Evolutionary conservation across 116 monocot genomes (phyloP).

Genomic region (Iris pallida): DNA sequence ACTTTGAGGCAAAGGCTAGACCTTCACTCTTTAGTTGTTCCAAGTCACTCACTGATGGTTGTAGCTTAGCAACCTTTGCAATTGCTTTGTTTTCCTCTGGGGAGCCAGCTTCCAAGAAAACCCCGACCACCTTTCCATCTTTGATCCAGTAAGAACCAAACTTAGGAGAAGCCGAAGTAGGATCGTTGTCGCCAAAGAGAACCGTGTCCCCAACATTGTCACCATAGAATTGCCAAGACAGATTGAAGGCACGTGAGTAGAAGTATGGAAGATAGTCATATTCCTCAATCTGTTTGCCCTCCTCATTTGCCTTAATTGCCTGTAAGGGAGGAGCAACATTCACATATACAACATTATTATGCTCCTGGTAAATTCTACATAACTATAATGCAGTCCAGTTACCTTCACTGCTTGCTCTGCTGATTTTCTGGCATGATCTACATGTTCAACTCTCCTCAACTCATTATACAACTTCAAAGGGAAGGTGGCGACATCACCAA

Average conservation of each 20-base stretch:
- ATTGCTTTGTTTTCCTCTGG: constrained; percentile 89
- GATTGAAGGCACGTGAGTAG: constrained; percentile 76
- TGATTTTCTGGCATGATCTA: constrained; percentile 79
- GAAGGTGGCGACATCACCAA: constrained; percentile 73
- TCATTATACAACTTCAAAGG: constrained; percentile 74
- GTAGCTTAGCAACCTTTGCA: constrained; percentile 66
- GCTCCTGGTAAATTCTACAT: background rate
- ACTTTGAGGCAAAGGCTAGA: constrained; percentile 62
- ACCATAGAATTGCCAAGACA: constrained; percentile 94
- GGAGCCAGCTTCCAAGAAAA: constrained; percentile 69
- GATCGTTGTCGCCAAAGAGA: constrained; percentile 73
- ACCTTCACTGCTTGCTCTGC: constrained; percentile 84
- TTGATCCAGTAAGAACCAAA: constrained; percentile 89
- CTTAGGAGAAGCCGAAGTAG: constrained; percentile 66
- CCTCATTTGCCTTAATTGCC: constrained; percentile 81
- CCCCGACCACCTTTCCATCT: constrained; percentile 71
- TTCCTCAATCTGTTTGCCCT: constrained; percentile 43
- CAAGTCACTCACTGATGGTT: constrained; percentile 42
- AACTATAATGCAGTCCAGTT: background rate
- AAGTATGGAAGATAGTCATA: constrained; percentile 90
- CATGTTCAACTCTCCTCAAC: constrained; percentile 70
- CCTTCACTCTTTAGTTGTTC: constrained; percentile 54
- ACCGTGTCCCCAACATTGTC: constrained; percentile 86
- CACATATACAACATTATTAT: background rate
- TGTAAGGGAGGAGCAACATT: constrained; percentile 1